phyloP scores from a whole-genome alignment of 148 eudicot genomes.

The Rhododendron kiyosumense region DNA sequence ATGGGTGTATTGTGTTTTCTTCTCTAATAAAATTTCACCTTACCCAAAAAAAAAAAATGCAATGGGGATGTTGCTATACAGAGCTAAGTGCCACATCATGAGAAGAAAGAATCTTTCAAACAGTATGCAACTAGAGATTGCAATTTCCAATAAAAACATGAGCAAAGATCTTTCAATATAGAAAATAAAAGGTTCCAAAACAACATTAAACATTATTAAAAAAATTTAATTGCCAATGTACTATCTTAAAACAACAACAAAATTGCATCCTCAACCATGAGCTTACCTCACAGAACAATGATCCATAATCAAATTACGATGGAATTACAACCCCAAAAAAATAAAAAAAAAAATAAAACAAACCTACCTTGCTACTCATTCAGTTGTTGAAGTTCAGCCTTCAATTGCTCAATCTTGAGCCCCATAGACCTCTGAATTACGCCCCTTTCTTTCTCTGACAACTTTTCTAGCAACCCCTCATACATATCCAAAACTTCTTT shows the following conservation, averaged over 20 bases:
- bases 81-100: too few species aligned
- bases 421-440: conserved; percentile 85
- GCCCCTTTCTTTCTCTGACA: conserved; percentile 49
- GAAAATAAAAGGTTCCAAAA: background rate
- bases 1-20: too few species aligned
- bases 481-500: conserved; percentile 71
- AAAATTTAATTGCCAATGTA: background rate
- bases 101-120: background rate
- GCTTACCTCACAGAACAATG: background rate
- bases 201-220: background rate
- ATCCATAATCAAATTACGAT: background rate
- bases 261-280: background rate
- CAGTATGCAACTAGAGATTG: background rate
- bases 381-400: conserved; percentile 86
- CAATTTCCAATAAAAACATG: background rate
- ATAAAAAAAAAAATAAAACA: background rate
- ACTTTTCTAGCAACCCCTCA: conserved; percentile 48
- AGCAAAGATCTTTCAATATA: background rate
- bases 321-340: background rate
- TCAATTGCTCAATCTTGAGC: conserved; percentile 91
- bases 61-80: too few species aligned
- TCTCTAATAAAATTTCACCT: too few species aligned
- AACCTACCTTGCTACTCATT: conserved; percentile 45
- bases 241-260: background rate
- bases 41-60: too few species aligned